These are phyloP conservation scores for Inga oerstediana DNA, from an alignment of 306 rosid genomes.

Conservation along the genomic window DNA sequence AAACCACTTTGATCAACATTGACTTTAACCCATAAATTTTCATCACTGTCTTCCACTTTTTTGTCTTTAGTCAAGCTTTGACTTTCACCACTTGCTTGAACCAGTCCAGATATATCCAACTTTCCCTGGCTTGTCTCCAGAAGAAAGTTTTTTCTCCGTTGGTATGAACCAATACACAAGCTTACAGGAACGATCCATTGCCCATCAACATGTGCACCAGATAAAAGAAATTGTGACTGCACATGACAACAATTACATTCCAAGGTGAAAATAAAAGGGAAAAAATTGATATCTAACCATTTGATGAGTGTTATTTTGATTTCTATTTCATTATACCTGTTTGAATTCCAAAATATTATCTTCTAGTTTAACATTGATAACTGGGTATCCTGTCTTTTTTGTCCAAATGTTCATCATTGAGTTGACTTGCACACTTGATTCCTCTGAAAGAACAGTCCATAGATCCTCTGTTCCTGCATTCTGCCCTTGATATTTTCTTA, in stretches of 20 bases:
- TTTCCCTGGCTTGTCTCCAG: conserved; percentile 41
- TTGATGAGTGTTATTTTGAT: conserved; percentile 11
- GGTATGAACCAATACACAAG: conserved; percentile 54
- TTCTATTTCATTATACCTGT: conserved; percentile 49
- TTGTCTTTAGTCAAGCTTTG: conserved; percentile 27
- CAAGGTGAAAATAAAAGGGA: neutral
- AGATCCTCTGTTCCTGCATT: conserved; percentile 69
- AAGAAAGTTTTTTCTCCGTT: conserved; percentile 45
- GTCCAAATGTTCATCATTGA: conserved; percentile 66
- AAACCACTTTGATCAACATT: conserved; percentile 61
- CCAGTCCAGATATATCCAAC: conserved; percentile 52
- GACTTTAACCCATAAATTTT: conserved; percentile 59
- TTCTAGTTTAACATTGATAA: conserved; percentile 48
- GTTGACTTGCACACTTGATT: conserved; percentile 56
- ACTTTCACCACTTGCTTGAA: conserved; percentile 28
- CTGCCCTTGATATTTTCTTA: conserved; percentile 50
- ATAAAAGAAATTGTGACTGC: conserved; percentile 60
- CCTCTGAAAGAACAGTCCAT: conserved; percentile 59
- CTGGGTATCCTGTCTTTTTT: conserved; percentile 69
- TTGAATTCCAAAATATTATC: conserved; percentile 49
- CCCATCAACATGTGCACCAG: conserved; percentile 48
- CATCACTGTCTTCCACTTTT: conserved; percentile 24
- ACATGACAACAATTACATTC: neutral
- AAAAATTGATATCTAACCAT: neutral
- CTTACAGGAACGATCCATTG: conserved; percentile 65